Evolutionary conservation across 495 filamentous ascomycete genomes (phyloP), one percentile per base, ranked within the genome.

Genomic region (Neurospora sp.): DNA sequence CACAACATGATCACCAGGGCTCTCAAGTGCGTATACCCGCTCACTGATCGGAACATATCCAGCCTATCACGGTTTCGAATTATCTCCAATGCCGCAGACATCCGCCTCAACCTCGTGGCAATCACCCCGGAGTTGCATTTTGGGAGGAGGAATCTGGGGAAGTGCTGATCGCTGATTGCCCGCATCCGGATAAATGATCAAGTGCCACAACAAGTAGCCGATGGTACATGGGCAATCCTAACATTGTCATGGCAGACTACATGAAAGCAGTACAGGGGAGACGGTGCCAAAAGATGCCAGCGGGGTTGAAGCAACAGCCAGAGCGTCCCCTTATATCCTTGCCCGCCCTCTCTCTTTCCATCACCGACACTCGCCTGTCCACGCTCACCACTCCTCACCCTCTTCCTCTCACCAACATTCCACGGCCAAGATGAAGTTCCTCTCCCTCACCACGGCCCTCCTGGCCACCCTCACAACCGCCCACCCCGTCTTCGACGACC

Each of bases 401-500:
- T 6, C 27, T 31, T 31, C 27, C 27, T 31, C 27, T 42, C 20
- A 31, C n/a, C 20, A 3, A 5, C 14, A 71, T 0, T 20, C 12
- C 9, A 8, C 20, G 5, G 2, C 31, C 70, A 71, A 8, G 1
- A 73, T 73, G 72, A 73, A 73, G 39, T 46, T 70, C 27, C n/a
- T 70, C 6, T 14, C 46, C 27, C 16, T 20, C 2, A 41, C 41
- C 20, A 38, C 66, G 11, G 72, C 66, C 62, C 62, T 73, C 39
- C 39, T 69, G 27, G 72, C 23, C 39, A 46, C 54, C 62, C 12
- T 27, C 39, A n/a, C n/a, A 12, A 27, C 72, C 39, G 38, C 39
- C 39, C 72, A 66, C 20, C 62, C 39, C 40, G 41, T 44, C 38
- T 73, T 73, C 62, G 27, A 49, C 62, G 62, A 73, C 35, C 72